Evolutionary conservation across 2,329 filamentous ascomycete genomes (phyloP).

Genomic region (Plenodomus tracheiphilus): DNA sequence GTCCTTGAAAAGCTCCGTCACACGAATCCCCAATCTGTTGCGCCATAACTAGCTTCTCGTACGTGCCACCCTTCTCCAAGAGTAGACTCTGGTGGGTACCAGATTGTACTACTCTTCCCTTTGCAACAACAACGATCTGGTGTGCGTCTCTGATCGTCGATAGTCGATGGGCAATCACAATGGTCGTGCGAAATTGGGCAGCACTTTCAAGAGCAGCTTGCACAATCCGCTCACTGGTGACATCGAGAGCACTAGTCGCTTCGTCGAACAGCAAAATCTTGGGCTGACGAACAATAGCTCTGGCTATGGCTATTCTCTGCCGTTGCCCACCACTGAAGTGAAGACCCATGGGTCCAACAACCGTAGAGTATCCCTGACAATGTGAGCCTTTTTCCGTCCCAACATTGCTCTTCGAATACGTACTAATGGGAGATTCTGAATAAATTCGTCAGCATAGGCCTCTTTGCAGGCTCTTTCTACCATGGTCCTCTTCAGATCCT

Average conservation of each 20-base stretch:
- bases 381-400: background rate
- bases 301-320: conserved; percentile 90
- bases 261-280: conserved; percentile 65
- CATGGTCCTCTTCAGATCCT: conserved; percentile 68
- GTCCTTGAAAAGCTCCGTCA: conserved; percentile 24
- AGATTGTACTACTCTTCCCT: conserved; percentile 69
- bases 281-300: conserved; percentile 84
- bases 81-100: conserved; percentile 75
- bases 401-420: background rate
- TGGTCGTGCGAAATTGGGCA: conserved; percentile 83
- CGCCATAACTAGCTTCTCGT: conserved; percentile 67
- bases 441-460: conserved; percentile 92
- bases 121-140: conserved; percentile 70
- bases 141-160: conserved; percentile 69
- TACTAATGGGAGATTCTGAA: conserved; percentile 60
- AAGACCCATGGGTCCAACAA: conserved; percentile 65
- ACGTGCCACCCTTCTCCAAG: conserved; percentile 60
- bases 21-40: conserved; percentile 63
- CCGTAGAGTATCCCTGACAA: conserved; percentile 74
- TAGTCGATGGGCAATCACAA: conserved; percentile 90
- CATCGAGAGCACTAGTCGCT: conserved; percentile 42
- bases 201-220: conserved; percentile 81
- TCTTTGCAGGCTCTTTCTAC: conserved; percentile 80
- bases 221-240: conserved; percentile 68
- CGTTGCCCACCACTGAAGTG: conserved; percentile 76